These are phyloP conservation scores for Neurospora sp. DNA, from an alignment of 495 filamentous ascomycete genomes.

Conservation along the genomic window DNA sequence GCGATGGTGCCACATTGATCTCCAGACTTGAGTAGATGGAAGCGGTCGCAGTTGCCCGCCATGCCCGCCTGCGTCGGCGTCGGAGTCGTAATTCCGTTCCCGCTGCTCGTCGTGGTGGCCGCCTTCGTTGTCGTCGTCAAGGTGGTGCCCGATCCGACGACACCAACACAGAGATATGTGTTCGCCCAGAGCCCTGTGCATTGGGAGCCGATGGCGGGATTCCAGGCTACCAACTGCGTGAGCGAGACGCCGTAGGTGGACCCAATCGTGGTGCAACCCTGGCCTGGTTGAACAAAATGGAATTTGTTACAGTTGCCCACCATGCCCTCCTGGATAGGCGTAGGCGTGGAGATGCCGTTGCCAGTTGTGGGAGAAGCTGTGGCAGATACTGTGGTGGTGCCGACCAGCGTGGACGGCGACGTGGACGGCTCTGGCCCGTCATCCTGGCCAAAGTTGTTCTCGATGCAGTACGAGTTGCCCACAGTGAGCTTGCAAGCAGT, in stretches of 20 bases:
- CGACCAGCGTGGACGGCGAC: neutral
- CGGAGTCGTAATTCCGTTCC: conserved; percentile 11
- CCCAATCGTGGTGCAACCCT: conserved; percentile 33
- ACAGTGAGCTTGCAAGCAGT: too few relatives aligned
- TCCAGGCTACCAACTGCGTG: conserved; percentile 23
- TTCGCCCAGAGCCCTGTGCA: conserved; percentile 1
- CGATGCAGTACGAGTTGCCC: too few relatives aligned
- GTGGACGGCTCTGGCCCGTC: too few relatives aligned
- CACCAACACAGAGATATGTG: conserved; percentile 3
- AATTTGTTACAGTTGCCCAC: conserved; percentile 31
- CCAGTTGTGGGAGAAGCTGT: conserved; percentile 2
- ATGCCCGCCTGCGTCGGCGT: conserved; percentile 28
- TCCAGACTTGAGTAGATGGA: conserved; percentile 27
- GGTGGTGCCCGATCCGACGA: neutral
- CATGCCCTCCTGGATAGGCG: conserved; percentile 27
- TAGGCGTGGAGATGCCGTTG: conserved; percentile 17
- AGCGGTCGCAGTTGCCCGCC: conserved; percentile 29
- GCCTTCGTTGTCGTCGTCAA: neutral
- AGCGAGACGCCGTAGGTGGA: conserved; percentile 16
- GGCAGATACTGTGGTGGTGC: neutral
- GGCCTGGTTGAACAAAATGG: conserved; percentile 25
- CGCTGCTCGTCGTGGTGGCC: conserved; percentile 4
- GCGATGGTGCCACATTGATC: conserved; percentile 15
- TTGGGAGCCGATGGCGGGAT: conserved; percentile 13
- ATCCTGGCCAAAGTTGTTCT: too few relatives aligned